phyloP scores from a whole-genome alignment of 805 yeast genomes.

The Yarrowia sp. region DNA sequence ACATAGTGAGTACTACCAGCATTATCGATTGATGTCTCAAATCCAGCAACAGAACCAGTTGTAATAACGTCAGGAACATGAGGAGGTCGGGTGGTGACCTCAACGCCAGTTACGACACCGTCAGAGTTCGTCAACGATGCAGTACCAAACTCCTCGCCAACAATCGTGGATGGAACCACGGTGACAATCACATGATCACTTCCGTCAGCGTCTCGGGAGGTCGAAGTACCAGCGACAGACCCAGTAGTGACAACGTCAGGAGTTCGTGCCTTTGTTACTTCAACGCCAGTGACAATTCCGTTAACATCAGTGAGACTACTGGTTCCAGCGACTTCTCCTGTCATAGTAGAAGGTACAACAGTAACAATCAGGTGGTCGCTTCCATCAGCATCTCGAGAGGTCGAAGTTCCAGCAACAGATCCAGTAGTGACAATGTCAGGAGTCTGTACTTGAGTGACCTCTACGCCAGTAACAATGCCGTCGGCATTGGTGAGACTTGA shows the following conservation, averaged over 20 bases:
- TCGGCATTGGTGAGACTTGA: background rate
- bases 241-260: background rate
- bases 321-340: background rate
- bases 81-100: background rate
- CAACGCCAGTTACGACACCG: background rate
- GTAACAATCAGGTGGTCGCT: background rate
- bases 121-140: background rate
- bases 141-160: too few species aligned
- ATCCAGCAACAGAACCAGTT: background rate
- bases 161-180: background rate
- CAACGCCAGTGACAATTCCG: background rate
- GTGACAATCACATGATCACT: background rate
- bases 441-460: background rate
- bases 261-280: too few species aligned
- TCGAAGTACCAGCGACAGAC: background rate
- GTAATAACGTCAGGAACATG: background rate
- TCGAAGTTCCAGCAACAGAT: background rate
- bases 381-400: background rate
- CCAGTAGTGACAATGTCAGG: background rate
- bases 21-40: background rate
- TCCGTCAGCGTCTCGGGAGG: background rate
- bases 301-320: background rate
- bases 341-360: background rate
- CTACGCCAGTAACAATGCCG: slow-evolving; percentile 3
- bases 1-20: background rate